Base-by-base conservation (phyloP, 257 asterid species). In the Fraxinus quadrangulata region DNA sequence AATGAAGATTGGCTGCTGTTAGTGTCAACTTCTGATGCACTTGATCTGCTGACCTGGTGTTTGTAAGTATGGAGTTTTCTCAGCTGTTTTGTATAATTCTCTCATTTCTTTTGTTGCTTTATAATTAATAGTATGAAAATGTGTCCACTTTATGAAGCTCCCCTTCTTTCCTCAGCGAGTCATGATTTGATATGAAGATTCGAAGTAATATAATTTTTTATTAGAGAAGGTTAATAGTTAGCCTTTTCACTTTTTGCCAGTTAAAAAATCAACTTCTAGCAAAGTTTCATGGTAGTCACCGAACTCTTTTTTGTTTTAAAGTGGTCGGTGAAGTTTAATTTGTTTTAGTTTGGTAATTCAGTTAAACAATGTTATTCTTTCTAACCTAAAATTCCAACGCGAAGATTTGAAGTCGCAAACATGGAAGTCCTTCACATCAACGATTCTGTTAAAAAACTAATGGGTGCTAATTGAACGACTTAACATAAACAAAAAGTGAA, bases 61-160 rank as follows among this genome's bases (percentile, higher is more conserved):
- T 37, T 83, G 89, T 83, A 79, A 79, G 77, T 81, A 74, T 85
- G 84, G 75, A 31, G 69, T 63, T 70, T 70, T 73, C 70, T 74
- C 83, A 83, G 81, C 80, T 79, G 83, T 77, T 63, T 26, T 63
- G 69, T 63, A 63, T 63, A 63, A 23, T 63, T 26, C 69, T 63
- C 33, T 24, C 9, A 63, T 63, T 23, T 63, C 34, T 63, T 63
- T 16, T 63, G 69, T 63, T 24, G 33, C 10, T 63, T 63, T 24
- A 63, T 63, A 36, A 26, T 24, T 24, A 3, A 26, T 2, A 63
- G 33, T 26, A 63, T 59, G 67, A 59, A 21, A 59, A 59, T 59
- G 67, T 59, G 30, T 59, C 28, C 67, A 59, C 23, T 10, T 59
- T 21, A 23, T 23, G 28, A 59, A 59, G 28, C 21, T n/a, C 10